Conservation (phyloP, 345 rosid genomes). For the Eucalyptus victrix region DNA sequence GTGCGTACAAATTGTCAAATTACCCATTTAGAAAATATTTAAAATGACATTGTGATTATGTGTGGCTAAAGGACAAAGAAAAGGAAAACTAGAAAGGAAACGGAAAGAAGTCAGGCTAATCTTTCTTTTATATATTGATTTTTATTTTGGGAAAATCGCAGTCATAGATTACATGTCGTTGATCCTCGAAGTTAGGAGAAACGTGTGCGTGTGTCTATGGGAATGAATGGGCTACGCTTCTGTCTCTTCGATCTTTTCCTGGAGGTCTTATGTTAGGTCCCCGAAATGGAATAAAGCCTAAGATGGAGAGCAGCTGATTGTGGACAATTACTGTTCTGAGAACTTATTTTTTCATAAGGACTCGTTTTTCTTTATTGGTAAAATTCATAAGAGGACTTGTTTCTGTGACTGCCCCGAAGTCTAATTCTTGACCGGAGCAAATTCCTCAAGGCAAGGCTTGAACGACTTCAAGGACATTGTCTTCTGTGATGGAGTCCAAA, state of each 20-base stretch:
- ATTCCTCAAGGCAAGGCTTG: too few species aligned
- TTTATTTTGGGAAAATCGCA: neutral
- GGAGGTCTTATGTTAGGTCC: neutral
- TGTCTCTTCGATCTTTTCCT: neutral
- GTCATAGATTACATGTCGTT: neutral
- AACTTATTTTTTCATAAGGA: neutral
- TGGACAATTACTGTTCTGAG: neutral
- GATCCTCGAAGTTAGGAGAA: neutral
- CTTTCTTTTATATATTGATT: neutral
- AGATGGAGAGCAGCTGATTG: neutral
- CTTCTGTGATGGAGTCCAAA: too few species aligned
- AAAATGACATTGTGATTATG: neutral
- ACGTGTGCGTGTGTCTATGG: neutral
- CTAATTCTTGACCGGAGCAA: too few species aligned
- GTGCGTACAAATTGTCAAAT: neutral
- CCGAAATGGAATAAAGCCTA: neutral
- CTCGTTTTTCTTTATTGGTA: neutral
- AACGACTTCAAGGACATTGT: too few species aligned
- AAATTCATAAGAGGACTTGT: neutral
- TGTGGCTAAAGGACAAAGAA: neutral
- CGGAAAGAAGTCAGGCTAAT: neutral
- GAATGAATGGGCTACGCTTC: neutral
- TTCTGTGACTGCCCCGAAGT: neutral
- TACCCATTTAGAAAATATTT: neutral
- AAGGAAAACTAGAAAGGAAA: neutral